phyloP scores from a whole-genome alignment of 331 rosid genomes.

The Arachis monticola region DNA sequence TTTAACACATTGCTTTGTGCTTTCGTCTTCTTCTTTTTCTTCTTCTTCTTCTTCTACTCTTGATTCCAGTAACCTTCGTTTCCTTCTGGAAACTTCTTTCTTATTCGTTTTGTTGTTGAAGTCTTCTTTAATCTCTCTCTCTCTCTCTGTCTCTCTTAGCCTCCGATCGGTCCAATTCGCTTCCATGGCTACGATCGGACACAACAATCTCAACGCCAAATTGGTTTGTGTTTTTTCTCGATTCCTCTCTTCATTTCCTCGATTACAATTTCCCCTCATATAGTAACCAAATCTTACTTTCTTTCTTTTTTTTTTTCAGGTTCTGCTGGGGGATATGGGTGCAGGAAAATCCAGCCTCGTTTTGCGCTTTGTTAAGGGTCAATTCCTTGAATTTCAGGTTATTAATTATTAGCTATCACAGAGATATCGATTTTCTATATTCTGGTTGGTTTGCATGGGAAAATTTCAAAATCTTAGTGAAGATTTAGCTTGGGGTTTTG shows the following conservation, averaged over 20 bases:
- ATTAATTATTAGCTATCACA: too few species aligned
- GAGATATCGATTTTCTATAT: neutral
- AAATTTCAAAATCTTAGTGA: neutral
- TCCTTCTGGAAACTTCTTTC: constrained; percentile 33
- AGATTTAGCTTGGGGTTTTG: neutral
- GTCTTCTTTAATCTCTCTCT: neutral
- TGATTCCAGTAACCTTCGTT: neutral
- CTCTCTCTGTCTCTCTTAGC: neutral
- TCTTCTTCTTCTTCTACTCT: neutral
- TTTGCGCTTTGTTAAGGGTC: constrained; percentile 93
- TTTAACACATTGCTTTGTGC: neutral
- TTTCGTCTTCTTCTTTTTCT: neutral
- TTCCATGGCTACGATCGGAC: constrained; percentile 58
- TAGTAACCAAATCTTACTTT: neutral
- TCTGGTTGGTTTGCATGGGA: neutral
- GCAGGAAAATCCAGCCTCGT: constrained; percentile 95
- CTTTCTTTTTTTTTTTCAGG: constrained; percentile 47
- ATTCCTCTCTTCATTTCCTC: neutral
- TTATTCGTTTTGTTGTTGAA: neutral
- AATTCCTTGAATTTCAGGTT: constrained; percentile 89
- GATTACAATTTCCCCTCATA: neutral
- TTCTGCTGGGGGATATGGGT: constrained; percentile 93
- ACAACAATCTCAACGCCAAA: constrained; percentile 56
- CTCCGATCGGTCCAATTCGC: constrained; percentile 37
- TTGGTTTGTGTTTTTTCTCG: constrained; percentile 38